These are phyloP conservation scores for Auriscalpium orientale DNA, from an alignment of 768 basidiomycete species.

Conservation along the genomic window DNA sequence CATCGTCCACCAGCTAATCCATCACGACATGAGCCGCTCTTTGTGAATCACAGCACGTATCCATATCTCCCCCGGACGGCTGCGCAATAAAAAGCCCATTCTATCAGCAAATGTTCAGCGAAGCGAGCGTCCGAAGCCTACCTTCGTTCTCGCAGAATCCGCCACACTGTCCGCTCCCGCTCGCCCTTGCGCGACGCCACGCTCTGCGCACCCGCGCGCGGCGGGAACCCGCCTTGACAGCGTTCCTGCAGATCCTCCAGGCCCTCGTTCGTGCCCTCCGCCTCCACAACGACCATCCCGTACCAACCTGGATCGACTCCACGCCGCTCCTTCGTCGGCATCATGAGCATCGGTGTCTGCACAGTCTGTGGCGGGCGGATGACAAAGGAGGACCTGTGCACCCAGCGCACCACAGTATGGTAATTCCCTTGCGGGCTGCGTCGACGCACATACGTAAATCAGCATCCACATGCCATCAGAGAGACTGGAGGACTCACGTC, in stretches of 20 bases:
- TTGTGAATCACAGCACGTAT: slow-evolving; percentile 59
- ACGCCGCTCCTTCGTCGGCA: slow-evolving; percentile 21
- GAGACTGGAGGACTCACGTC: slow-evolving; percentile 47
- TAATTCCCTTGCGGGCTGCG: slow-evolving; percentile 68
- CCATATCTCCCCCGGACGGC: slow-evolving; percentile 72
- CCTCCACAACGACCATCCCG: slow-evolving; percentile 76
- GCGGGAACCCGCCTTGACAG: slow-evolving; percentile 65
- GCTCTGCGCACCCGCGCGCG: slow-evolving; percentile 38
- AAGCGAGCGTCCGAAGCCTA: slow-evolving; percentile 20
- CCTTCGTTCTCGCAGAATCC: slow-evolving; percentile 76
- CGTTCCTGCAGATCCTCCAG: slow-evolving; percentile 70
- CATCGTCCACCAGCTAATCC: too few species aligned
- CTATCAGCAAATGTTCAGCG: background rate
- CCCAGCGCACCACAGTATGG: slow-evolving; percentile 82
- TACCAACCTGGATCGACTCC: slow-evolving; percentile 74
- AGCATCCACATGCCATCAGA: slow-evolving; percentile 7
- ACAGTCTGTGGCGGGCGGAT: slow-evolving; percentile 40
- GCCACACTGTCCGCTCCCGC: slow-evolving; percentile 48
- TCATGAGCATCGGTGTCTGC: slow-evolving; percentile 26
- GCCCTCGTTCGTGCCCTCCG: slow-evolving; percentile 83
- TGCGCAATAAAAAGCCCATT: slow-evolving; percentile 20
- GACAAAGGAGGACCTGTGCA: slow-evolving; percentile 71
- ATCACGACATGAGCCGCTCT: slow-evolving; percentile 42
- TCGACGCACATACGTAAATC: background rate
- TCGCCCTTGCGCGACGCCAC: slow-evolving; percentile 35